phyloP scores from a whole-genome alignment of 139 green algal species.

The Chlamydomonas sp. region DNA sequence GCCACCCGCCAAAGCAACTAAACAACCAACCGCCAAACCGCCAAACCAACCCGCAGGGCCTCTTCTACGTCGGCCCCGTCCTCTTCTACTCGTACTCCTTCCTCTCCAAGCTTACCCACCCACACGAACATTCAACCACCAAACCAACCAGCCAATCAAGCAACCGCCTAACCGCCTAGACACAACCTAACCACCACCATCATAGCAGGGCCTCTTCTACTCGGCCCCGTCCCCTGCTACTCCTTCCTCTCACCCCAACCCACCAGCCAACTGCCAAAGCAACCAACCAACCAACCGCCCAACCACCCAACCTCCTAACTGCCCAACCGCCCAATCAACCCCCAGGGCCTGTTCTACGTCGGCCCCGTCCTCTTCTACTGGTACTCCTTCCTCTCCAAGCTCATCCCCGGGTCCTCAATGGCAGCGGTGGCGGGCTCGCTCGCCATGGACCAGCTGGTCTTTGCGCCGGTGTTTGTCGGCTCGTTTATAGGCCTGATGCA shows the following conservation, averaged over 20 bases:
- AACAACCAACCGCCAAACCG: no score
- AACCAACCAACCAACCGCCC: no score
- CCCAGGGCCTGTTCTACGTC: conserved; percentile 1
- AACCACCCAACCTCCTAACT: no score
- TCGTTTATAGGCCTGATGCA: conserved; percentile 64
- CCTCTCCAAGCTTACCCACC: no score
- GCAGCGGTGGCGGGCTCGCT: neutral
- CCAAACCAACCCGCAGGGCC: neutral
- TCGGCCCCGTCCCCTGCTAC: no score
- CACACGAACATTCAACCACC: no score
- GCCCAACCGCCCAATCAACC: no score
- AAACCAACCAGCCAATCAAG: no score
- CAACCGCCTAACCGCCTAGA: no score
- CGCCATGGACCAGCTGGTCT: conserved; percentile 77
- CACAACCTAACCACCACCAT: no score
- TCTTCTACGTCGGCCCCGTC: conserved; percentile 9
- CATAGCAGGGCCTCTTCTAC: no score
- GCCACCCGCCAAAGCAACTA: neutral
- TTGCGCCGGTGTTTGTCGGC: conserved; percentile 82
- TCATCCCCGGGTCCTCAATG: neutral
- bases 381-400: neutral
- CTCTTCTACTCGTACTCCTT: conserved; percentile 19
- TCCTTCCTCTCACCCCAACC: neutral
- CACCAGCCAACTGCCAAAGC: neutral
- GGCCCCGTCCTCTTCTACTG: conserved; percentile 17